These are phyloP conservation scores for Phialophora verrucosa DNA, from an alignment of 2,329 filamentous ascomycete species.

Conservation along the genomic window DNA sequence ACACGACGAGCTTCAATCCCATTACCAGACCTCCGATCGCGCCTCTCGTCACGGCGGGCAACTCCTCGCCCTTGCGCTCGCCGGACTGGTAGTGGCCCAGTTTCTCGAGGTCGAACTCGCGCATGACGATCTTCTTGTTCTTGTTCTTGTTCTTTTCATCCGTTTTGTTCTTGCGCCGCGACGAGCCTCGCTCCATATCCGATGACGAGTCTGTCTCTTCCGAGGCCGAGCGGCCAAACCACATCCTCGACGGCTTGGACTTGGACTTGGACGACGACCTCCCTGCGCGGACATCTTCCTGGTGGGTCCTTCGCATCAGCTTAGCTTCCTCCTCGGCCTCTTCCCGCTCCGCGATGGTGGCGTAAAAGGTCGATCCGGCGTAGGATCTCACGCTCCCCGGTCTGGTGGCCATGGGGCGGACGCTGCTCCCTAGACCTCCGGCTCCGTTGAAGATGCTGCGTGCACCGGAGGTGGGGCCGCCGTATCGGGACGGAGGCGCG, in stretches of 20 bases:
- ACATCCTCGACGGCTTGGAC: conserved; percentile 26
- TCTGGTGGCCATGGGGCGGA: conserved; percentile 45
- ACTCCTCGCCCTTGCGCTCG: conserved; percentile 47
- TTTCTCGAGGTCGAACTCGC: conserved; percentile 54
- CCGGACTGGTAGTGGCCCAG: conserved; percentile 50
- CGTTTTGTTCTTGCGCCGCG: conserved; percentile 17
- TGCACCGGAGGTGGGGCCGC: not conserved
- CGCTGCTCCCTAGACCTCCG: conserved; percentile 1
- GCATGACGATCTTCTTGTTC: conserved; percentile 45
- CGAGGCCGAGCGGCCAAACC: conserved; percentile 30
- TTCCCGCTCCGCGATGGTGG: conserved; percentile 49
- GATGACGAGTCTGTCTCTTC: conserved; percentile 3
- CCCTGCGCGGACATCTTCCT: conserved; percentile 33
- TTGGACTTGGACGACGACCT: conserved; percentile 17
- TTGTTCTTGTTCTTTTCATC: conserved; percentile 34
- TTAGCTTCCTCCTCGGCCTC: conserved; percentile 48
- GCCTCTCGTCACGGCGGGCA: conserved; percentile 47
- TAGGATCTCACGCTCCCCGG: conserved; percentile 35
- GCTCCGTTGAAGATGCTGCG: conserved; percentile 12
- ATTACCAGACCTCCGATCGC: conserved; percentile 48
- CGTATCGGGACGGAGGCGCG: conserved; percentile 31
- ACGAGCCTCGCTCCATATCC: conserved; percentile 28
- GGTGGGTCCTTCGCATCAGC: conserved; percentile 46
- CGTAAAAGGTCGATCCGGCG: conserved; percentile 37
- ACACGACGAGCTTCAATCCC: conserved; percentile 47